phyloP scores from a whole-genome alignment of 768 basidiomycete species.

The Tylopilus plumbeoviolaceoides region DNA sequence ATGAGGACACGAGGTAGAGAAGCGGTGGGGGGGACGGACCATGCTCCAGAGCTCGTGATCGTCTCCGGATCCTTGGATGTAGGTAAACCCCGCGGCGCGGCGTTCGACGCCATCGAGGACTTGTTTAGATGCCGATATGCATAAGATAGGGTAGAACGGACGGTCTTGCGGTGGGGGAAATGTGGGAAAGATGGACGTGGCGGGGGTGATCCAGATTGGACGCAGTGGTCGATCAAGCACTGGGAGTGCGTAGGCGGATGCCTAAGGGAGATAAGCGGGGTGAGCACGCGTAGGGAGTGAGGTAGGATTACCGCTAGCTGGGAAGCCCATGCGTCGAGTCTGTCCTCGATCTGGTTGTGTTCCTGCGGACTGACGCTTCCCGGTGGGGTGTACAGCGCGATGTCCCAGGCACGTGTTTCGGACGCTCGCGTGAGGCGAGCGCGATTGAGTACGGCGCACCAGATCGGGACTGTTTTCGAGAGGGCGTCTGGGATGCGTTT shows the following conservation, averaged over 20 bases:
- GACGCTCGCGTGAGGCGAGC: slow-evolving; percentile 35
- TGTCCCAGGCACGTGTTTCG: slow-evolving; percentile 44
- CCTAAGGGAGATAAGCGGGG: slow-evolving; percentile 33
- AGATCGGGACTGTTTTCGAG: slow-evolving; percentile 90
- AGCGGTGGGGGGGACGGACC: slow-evolving; percentile 37
- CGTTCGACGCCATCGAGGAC: slow-evolving; percentile 57
- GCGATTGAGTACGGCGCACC: slow-evolving; percentile 87
- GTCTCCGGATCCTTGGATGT: slow-evolving; percentile 93
- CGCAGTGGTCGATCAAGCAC: slow-evolving; percentile 61
- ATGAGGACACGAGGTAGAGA: background rate
- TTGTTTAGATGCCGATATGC: slow-evolving; percentile 80
- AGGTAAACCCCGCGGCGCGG: slow-evolving; percentile 66
- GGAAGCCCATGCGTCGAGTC: slow-evolving; percentile 65
- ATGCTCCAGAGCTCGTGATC: slow-evolving; percentile 90
- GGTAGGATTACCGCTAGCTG: slow-evolving; percentile 50
- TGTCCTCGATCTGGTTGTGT: slow-evolving; percentile 68
- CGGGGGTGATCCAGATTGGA: slow-evolving; percentile 86
- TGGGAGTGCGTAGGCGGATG: slow-evolving; percentile 69
- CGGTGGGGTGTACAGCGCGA: slow-evolving; percentile 64
- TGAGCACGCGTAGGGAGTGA: no score
- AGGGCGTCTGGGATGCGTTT: slow-evolving; percentile 94
- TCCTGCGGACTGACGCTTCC: slow-evolving; percentile 69
- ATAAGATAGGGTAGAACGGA: slow-evolving; percentile 69
- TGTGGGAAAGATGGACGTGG: slow-evolving; percentile 48
- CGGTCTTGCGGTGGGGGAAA: slow-evolving; percentile 22